These are phyloP conservation scores for Melampsora americana DNA, from an alignment of 1,284 basidiomycete genomes.

Conservation along the genomic window DNA sequence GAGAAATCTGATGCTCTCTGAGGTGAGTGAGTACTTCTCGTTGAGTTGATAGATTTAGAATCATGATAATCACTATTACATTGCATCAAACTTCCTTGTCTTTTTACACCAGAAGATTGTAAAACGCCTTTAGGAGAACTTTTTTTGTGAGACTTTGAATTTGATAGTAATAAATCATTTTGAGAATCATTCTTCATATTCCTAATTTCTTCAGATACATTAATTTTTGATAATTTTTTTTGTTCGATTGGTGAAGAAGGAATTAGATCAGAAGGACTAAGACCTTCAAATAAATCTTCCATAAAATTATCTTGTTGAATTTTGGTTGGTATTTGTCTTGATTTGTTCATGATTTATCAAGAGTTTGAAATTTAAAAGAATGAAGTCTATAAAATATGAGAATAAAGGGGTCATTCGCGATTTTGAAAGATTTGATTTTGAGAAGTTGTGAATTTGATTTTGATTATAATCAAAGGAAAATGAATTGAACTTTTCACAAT, in stretches of 20 bases:
- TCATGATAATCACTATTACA: background rate
- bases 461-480: no score
- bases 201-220: background rate
- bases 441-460: no score
- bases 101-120: background rate
- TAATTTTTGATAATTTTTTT: background rate
- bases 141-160: background rate
- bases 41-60: no score
- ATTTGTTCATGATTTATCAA: background rate
- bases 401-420: no score
- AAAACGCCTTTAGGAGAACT: background rate
- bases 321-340: background rate
- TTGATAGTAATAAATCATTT: background rate
- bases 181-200: background rate
- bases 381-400: no score
- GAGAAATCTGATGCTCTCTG: no score
- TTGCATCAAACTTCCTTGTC: conserved; percentile 6
- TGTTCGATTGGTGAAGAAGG: background rate
- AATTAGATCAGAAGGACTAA: background rate
- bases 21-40: no score
- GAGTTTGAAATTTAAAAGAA: no score
- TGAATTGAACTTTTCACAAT: no score
- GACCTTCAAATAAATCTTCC: conserved; percentile 1
- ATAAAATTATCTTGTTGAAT: background rate
- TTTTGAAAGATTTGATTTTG: no score